These are phyloP conservation scores for Tephrocybe rancida DNA, from an alignment of 768 basidiomycete species.

Conservation along the genomic window DNA sequence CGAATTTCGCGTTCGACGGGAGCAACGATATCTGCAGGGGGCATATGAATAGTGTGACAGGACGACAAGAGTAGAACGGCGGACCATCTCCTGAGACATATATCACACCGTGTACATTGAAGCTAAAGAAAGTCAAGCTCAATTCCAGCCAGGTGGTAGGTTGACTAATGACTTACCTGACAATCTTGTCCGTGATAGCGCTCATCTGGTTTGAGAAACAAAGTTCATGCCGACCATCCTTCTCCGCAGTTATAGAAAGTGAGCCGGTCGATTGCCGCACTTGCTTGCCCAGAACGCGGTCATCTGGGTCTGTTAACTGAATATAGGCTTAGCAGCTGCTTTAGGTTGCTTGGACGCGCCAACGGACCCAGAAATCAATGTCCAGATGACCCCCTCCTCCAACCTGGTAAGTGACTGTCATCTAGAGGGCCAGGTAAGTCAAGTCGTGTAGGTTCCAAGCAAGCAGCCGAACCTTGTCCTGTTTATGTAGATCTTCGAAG, in stretches of 20 bases:
- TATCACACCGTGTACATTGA: constrained; percentile 97
- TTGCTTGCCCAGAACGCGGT: constrained; percentile 71
- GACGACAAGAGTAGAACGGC: constrained; percentile 18
- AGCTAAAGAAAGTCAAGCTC: constrained; percentile 47
- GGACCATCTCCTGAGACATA: constrained; percentile 89
- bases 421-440: constrained; percentile 47
- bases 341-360: neutral
- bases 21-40: constrained; percentile 70
- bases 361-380: constrained; percentile 92
- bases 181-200: constrained; percentile 91
- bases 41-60: too few relatives aligned
- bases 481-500: constrained; percentile 90
- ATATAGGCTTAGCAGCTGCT: constrained; percentile 11
- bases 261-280: constrained; percentile 89
- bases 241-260: constrained; percentile 81
- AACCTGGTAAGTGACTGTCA: constrained; percentile 99
- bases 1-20: constrained; percentile 98
- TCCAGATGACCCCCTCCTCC: constrained; percentile 96
- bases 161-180: constrained; percentile 64
- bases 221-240: constrained; percentile 89
- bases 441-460: neutral
- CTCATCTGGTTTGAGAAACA: constrained; percentile 99
- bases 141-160: neutral
- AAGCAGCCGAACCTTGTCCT: constrained; percentile 72
- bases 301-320: constrained; percentile 82